A percentile compares a stretch with the other conserved stretches of the same genome.
Evolutionary conservation across 805 yeast genomes (phyloP).

Genomic region (Komagataella populi): DNA sequence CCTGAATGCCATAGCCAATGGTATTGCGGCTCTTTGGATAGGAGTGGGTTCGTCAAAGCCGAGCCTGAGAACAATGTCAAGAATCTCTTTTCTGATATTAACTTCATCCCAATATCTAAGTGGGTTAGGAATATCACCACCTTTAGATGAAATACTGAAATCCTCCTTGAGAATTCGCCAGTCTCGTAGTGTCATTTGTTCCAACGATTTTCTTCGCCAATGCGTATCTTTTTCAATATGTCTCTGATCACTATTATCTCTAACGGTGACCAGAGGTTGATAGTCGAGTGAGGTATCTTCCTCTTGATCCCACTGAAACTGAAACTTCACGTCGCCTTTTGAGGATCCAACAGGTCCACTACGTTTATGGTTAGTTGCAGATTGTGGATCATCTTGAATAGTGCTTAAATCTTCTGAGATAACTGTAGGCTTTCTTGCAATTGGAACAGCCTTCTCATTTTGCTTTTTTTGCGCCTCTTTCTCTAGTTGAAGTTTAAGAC

Average conservation of each 20-base stretch:
- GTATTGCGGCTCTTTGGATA: slow-evolving; percentile 81
- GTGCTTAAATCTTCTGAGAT: not conserved
- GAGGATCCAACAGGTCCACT: not conserved
- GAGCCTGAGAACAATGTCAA: slow-evolving; percentile 20
- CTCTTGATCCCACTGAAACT: slow-evolving; percentile 53
- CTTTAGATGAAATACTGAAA: slow-evolving; percentile 46
- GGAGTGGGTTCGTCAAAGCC: slow-evolving; percentile 69
- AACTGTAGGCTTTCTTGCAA: not conserved
- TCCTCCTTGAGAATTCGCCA: slow-evolving; percentile 86
- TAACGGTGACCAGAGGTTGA: slow-evolving; percentile 22
- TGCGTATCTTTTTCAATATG: slow-evolving; percentile 14
- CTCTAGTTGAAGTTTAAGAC: slow-evolving; percentile 20
- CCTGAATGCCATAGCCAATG: slow-evolving; percentile 40
- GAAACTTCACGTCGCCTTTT: slow-evolving; percentile 22
- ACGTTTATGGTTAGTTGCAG: slow-evolving; percentile 2
- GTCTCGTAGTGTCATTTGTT: slow-evolving; percentile 66
- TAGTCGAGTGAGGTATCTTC: slow-evolving; percentile 49
- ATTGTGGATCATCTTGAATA: not conserved
- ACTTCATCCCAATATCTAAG: slow-evolving; percentile 66
- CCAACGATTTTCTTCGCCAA: slow-evolving; percentile 59
- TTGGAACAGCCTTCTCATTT: slow-evolving; percentile 3
- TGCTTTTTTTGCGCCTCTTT: slow-evolving; percentile 6
- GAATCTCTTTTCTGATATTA: slow-evolving; percentile 26
- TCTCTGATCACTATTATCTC: slow-evolving; percentile 12
- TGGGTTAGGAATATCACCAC: slow-evolving; percentile 40